phyloP scores from a whole-genome alignment of 2,329 filamentous ascomycete genomes.

The Onygenales sp. region DNA sequence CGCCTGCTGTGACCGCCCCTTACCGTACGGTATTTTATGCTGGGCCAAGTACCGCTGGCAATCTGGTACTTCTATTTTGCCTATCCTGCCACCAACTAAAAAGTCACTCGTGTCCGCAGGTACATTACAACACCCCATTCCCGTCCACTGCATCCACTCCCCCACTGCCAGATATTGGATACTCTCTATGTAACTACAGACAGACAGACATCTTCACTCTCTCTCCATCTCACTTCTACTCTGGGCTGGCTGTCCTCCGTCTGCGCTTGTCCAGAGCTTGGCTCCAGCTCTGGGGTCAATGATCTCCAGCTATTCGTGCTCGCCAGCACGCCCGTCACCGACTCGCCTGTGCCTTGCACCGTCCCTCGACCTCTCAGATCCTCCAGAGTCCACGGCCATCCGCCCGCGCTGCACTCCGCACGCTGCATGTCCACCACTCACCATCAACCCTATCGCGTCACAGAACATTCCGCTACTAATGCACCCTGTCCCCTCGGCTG shows the following conservation, averaged over 20 bases:
- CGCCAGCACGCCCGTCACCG: not conserved
- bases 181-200: too few relatives aligned
- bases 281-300: not conserved
- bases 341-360: not conserved
- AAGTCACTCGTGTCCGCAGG: not conserved
- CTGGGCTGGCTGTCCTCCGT: not conserved
- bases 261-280: not conserved
- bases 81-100: not conserved
- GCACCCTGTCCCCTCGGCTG: not conserved
- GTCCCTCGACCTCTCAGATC: not conserved
- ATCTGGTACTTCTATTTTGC: not conserved
- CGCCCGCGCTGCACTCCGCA: not conserved
- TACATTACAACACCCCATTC: not conserved
- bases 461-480: not conserved
- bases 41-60: not conserved
- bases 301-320: slow-evolving; percentile 2
- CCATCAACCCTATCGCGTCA: not conserved
- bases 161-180: not conserved
- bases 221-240: too few relatives aligned
- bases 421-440: not conserved
- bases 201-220: too few relatives aligned
- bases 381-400: not conserved
- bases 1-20: too few relatives aligned
- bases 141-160: not conserved
- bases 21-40: too few relatives aligned